Base-by-base conservation (phyloP, 805 yeast genomes). In the Groenewaldozyma tartarivorans region DNA sequence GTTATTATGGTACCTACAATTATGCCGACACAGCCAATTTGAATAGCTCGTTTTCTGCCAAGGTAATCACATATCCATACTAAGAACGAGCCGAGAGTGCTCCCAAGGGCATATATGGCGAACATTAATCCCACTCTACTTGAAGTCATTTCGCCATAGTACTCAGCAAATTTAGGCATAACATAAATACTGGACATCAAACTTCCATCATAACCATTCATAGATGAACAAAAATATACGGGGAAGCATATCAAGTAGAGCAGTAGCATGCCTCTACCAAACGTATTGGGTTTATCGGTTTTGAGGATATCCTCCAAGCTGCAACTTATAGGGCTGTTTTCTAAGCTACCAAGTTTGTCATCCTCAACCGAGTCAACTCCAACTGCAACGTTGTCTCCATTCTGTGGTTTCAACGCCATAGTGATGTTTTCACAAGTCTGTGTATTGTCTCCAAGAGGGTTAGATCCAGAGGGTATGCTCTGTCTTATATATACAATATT, bases 131-230 rank as follows among this genome's bases (percentile, higher is more conserved):
- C 50, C 19, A 48, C 43, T 18, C 33, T 39, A 21, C 34, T 26
- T 5, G 46, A 46, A 22, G 18, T 44, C 15, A 33, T 38, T 5
- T 43, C 39, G 3, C 36, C 27, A 22, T 32, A 48, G 22, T 40
- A 42, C 19, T 45, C 49, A n/a, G 22, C 40, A 20, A 37, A 48
- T 21, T 42, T 39, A 5, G 41, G 41, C 34, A 46, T 18, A 7
- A 49, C 42, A 26, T 48, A 43, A 40, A 48, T 46, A 24, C 41
- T 37, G 22, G 48, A 30, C 47, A 48, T 43, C 38, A 48, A 27
- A 21, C 43, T 36, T 4, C 51, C 49, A 22, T 48, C 51, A 19
- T 32, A 48, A 5, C 51, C 51, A 15, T 43, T 38, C 46, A 41
- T 35, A 33, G 49, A 40, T 2, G 45, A 19, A 20, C 41, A 39